phyloP scores from a whole-genome alignment of 2,329 filamentous ascomycete genomes.

The Penicillium sp. region DNA sequence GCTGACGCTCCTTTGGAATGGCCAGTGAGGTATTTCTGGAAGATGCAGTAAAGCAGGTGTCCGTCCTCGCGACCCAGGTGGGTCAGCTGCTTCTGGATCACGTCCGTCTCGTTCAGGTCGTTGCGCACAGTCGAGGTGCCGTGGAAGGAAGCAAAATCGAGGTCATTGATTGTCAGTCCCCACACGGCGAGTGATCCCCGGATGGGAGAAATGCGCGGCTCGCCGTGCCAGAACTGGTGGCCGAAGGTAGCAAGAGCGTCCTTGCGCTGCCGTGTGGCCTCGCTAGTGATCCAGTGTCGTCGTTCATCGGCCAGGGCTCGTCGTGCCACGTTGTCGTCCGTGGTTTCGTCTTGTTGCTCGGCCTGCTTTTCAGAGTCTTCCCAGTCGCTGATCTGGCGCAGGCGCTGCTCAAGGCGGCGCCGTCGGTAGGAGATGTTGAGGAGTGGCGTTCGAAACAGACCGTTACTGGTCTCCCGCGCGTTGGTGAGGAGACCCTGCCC shows the following conservation, averaged over 20 bases:
- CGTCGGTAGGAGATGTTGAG: constrained; percentile 50
- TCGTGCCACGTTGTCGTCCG: background rate
- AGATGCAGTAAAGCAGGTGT: background rate
- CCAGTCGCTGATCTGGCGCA: constrained; percentile 5
- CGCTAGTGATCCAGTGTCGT: background rate
- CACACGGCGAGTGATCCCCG: background rate
- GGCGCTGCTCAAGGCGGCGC: constrained; percentile 21
- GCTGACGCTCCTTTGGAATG: constrained; percentile 97
- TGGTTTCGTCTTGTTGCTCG: constrained; percentile 3
- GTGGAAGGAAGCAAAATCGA: constrained; percentile 1
- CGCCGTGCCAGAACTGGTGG: background rate
- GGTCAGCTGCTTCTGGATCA: background rate
- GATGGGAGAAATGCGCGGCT: background rate
- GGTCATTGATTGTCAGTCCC: background rate
- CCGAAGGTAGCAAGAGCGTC: constrained; percentile 1
- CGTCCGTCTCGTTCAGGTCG: background rate
- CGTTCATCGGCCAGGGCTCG: background rate
- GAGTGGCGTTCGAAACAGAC: constrained; percentile 76
- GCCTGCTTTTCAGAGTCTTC: background rate
- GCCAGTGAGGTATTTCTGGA: constrained; percentile 92
- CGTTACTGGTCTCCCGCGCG: constrained; percentile 98
- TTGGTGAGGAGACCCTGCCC: constrained; percentile 87
- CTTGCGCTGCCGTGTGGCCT: background rate
- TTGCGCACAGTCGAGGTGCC: background rate
- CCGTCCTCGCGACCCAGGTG: background rate